Base-by-base conservation (phyloP, 1,284 basidiomycete genomes). In the Clitocybe nebularis region DNA sequence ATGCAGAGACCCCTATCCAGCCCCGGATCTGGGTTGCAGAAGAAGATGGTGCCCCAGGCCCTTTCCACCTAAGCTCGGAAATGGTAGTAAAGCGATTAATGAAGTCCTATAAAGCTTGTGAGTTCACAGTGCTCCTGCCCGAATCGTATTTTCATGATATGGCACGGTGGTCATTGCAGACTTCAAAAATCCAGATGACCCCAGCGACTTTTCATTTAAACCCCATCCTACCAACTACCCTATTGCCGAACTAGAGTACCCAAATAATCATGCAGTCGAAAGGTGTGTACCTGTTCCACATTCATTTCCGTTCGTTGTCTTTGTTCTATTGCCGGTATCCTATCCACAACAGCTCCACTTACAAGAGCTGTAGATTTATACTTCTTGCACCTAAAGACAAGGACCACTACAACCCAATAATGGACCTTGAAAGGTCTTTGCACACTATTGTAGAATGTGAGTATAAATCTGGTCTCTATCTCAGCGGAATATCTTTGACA, bases 341-440 rank as follows among this genome's bases (percentile, higher is more conserved):
- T n/a, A n/a, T n/a, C n/a, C n/a, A n/a, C n/a, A n/a, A n/a, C n/a
- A n/a, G n/a, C n/a, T n/a, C n/a, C n/a, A n/a, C n/a, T n/a, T n/a
- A n/a, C n/a, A n/a, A n/a, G n/a, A n/a, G n/a, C n/a, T n/a, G n/a
- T 37, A 88, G 84, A 57, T 88, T 79, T 62, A 71, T 84, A 45
- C 69, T 89, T 43, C 72, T 87, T 35, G 76, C 71, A 32, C 86
- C 86, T 13, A 86, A 81, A 57, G 86, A 89, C 65, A 78, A 78
- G 51, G 84, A 89, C 53, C 84, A 87, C 54, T 89, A 88, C 57
- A 83, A 84, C 56, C 86, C 86, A 10, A 79, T 89, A 43, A 73
- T 81, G 68, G 82, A 83, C 53, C 65, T 89, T 23, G 80, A 85
- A 62, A 70, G 71, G 49, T 74, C 79, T 4, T 59, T 89, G 23